A percentile compares a stretch with the other conserved stretches of the same genome.
Conservation (phyloP, 331 rosid genomes). For the Dryas integrifolia region DNA sequence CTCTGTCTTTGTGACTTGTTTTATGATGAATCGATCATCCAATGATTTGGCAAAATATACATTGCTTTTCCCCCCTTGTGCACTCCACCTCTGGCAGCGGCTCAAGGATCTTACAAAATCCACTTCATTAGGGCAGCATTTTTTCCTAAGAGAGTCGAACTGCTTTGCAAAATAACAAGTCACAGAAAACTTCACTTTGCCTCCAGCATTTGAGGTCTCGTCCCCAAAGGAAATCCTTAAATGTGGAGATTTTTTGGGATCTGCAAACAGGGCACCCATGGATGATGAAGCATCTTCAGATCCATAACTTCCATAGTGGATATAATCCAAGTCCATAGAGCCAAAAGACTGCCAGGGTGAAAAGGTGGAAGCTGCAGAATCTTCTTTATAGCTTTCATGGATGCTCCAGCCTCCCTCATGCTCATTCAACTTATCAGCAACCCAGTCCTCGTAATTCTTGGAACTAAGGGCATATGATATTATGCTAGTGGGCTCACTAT, state of each 20-base stretch:
- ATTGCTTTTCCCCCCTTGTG: constrained; percentile 98
- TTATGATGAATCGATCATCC: constrained; percentile 88
- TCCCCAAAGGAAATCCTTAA: constrained; percentile 69
- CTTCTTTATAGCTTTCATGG: constrained; percentile 48
- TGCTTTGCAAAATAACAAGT: constrained; percentile 89
- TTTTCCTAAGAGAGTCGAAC: constrained; percentile 75
- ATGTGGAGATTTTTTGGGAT: constrained; percentile 69
- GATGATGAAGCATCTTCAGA: constrained; percentile 76
- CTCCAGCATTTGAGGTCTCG: constrained; percentile 56
- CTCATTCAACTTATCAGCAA: constrained; percentile 51
- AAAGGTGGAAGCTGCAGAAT: constrained; percentile 54
- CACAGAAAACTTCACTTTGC: constrained; percentile 83
- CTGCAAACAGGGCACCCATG: constrained; percentile 55
- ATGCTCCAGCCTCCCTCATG: constrained; percentile 47
- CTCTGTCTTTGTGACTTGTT: constrained; percentile 90
- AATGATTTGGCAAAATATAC: constrained; percentile 92
- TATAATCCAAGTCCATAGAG: constrained; percentile 66
- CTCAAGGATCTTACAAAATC: constrained; percentile 85
- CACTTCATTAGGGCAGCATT: constrained; percentile 79
- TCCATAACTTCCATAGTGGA: constrained; percentile 60
- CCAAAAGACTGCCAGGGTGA: constrained; percentile 76
- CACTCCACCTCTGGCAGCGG: constrained; percentile 86
- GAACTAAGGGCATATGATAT: constrained; percentile 87
- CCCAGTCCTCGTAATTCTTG: constrained; percentile 74
- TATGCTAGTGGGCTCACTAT: constrained; percentile 86